A percentile compares a stretch with the other conserved stretches of the same genome.
Conservation (phyloP, 345 rosid genomes). For the Erucastrum elatum region DNA sequence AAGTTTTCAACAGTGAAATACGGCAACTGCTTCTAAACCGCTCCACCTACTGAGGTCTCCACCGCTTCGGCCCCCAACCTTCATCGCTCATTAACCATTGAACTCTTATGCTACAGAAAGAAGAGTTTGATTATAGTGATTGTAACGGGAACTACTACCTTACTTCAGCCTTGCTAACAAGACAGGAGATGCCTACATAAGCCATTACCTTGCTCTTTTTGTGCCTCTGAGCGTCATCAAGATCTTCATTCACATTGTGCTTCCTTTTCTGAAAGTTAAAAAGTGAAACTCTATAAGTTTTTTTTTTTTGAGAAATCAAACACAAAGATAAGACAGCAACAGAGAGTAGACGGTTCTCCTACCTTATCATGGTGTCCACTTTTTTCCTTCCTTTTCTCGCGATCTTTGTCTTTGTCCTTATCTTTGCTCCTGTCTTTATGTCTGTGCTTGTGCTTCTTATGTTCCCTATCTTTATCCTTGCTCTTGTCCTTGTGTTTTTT, state of each 20-base stretch:
- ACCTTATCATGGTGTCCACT: conserved; percentile 81
- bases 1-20: conserved; percentile 37
- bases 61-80: conserved; percentile 60
- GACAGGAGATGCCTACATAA: not conserved
- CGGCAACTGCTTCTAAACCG: conserved; percentile 42
- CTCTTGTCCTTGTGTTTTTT: conserved; percentile 78
- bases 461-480: conserved; percentile 83
- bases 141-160: not conserved
- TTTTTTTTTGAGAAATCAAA: not conserved
- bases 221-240: conserved; percentile 69
- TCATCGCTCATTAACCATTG: conserved; percentile 65
- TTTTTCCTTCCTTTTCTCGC: conserved; percentile 78
- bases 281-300: not conserved
- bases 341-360: conserved; percentile 30
- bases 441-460: conserved; percentile 83
- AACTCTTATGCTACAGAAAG: conserved; percentile 53
- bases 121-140: not conserved
- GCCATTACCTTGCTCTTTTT: conserved; percentile 79
- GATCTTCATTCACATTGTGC: conserved; percentile 75
- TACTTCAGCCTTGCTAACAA: conserved; percentile 12
- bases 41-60: conserved; percentile 29
- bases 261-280: conserved; percentile 74
- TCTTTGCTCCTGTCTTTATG: conserved; percentile 84
- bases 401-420: conserved; percentile 68
- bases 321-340: conserved; percentile 1